These are phyloP conservation scores for Didymella glomerata DNA, from an alignment of 2,329 filamentous ascomycete genomes.

Conservation along the genomic window DNA sequence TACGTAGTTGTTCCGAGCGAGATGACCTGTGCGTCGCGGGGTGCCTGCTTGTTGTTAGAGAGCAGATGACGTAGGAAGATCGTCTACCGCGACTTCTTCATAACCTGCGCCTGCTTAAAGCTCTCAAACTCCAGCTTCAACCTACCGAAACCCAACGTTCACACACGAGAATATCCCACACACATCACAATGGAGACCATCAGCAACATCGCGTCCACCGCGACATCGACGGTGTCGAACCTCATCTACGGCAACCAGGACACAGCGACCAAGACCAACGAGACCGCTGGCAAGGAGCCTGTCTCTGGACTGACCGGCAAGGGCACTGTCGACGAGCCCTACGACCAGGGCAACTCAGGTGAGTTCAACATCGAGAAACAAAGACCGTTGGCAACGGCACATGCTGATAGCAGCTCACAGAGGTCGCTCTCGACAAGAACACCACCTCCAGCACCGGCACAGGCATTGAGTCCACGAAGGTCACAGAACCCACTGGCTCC, in stretches of 20 bases:
- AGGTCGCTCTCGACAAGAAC: constrained; percentile 28
- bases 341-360: constrained; percentile 78
- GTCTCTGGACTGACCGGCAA: constrained; percentile 74
- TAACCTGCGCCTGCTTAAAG: constrained; percentile 17
- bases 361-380: constrained; percentile 25
- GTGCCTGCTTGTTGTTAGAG: constrained; percentile 13
- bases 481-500: constrained; percentile 14
- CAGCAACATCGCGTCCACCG: constrained; percentile 44
- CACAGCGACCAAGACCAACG: constrained; percentile 47
- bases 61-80: background rate
- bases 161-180: constrained; percentile 1
- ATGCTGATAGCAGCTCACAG: constrained; percentile 24
- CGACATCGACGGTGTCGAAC: constrained; percentile 43
- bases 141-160: background rate
- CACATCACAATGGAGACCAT: constrained; percentile 49
- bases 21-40: constrained; percentile 23
- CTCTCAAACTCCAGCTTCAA: constrained; percentile 7
- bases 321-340: constrained; percentile 74
- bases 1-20: constrained; percentile 21
- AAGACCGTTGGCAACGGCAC: background rate
- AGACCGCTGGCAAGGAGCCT: constrained; percentile 66
- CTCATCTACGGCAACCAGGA: constrained; percentile 50
- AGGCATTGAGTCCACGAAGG: background rate
- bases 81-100: constrained; percentile 24
- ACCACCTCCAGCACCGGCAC: constrained; percentile 18